Percentiles rank a stretch among this genome's conserved stretches.
Conservation (phyloP, 1,284 basidiomycete species). For the Puccinia polysora region DNA sequence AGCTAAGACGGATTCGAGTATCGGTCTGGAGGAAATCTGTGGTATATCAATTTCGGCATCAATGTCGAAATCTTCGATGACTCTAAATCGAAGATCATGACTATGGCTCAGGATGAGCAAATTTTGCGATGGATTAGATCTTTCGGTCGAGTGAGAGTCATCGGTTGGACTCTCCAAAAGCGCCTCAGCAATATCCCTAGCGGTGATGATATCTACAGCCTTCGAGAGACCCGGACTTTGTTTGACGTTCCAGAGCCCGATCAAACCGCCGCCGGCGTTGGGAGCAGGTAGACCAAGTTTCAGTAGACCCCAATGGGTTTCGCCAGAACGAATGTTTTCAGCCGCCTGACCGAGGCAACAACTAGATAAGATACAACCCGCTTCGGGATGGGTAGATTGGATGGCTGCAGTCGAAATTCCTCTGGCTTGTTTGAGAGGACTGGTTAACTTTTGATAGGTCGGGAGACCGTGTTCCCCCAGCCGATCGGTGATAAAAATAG, state of each 20-base stretch:
- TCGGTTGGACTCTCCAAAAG: not conserved
- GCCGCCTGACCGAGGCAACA: not conserved
- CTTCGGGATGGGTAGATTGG: not conserved
- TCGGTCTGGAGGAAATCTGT: not conserved
- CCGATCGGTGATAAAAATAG: conserved; percentile 23
- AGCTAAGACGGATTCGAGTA: not conserved
- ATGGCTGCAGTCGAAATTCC: not conserved
- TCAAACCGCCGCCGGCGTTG: conserved; percentile 10
- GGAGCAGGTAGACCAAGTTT: conserved; percentile 8
- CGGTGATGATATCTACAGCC: conserved; percentile 9
- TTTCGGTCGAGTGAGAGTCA: not conserved
- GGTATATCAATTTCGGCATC: not conserved
- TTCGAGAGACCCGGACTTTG: not conserved
- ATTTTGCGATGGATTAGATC: too few species aligned
- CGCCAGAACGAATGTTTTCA: not conserved
- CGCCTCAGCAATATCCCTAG: conserved; percentile 21
- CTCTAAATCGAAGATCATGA: too few species aligned
- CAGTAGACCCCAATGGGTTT: conserved; percentile 12
- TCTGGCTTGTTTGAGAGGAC: conserved; percentile 2
- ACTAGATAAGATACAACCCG: conserved; percentile 12
- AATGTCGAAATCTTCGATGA: not conserved
- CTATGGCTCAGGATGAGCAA: too few species aligned
- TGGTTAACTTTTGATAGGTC: not conserved
- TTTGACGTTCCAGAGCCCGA: conserved; percentile 37
- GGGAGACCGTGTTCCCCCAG: conserved; percentile 5